phyloP scores from a whole-genome alignment of 1,284 basidiomycete species.

The Sphagnurus paluster region DNA sequence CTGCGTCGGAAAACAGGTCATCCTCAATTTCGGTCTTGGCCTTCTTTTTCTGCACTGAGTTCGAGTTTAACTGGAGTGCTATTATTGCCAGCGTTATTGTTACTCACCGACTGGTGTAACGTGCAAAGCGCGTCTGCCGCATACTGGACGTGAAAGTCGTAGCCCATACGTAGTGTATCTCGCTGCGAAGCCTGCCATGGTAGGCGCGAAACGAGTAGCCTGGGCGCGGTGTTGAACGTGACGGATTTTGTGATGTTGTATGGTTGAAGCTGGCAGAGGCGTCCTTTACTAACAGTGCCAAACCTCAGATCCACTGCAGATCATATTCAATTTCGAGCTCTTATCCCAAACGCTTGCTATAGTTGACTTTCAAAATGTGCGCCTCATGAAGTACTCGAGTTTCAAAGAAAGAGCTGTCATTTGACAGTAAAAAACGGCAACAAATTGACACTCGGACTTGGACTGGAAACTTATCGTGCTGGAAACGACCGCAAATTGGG shows the following conservation, averaged over 20 bases:
- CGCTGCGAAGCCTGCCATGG: slow-evolving; percentile 15
- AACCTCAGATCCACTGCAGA: too few relatives aligned
- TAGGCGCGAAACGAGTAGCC: not conserved
- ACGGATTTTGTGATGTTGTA: not conserved
- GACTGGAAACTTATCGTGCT: too few relatives aligned
- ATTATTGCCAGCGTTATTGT: not conserved
- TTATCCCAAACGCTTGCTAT: too few relatives aligned
- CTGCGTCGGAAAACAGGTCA: slow-evolving; percentile 20
- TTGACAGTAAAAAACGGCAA: too few relatives aligned
- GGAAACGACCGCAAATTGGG: too few relatives aligned
- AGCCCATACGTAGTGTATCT: slow-evolving; percentile 12
- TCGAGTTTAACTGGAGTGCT: not conserved
- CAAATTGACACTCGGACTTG: too few relatives aligned
- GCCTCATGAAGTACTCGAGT: too few relatives aligned
- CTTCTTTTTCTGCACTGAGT: slow-evolving; percentile 19
- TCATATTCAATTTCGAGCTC: too few relatives aligned
- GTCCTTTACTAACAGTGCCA: too few relatives aligned
- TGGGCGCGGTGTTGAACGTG: not conserved
- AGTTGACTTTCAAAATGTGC: too few relatives aligned
- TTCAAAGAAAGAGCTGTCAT: too few relatives aligned
- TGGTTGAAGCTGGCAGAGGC: not conserved
- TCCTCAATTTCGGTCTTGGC: slow-evolving; percentile 16
- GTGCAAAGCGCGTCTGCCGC: slow-evolving; percentile 14
- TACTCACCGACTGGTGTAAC: slow-evolving; percentile 18
- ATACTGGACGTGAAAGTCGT: not conserved